Evolutionary conservation across 192 early-diverging fungal genomes (phyloP), one percentile per base, ranked within the genome.

Genomic region (Mortierella antarctica): DNA sequence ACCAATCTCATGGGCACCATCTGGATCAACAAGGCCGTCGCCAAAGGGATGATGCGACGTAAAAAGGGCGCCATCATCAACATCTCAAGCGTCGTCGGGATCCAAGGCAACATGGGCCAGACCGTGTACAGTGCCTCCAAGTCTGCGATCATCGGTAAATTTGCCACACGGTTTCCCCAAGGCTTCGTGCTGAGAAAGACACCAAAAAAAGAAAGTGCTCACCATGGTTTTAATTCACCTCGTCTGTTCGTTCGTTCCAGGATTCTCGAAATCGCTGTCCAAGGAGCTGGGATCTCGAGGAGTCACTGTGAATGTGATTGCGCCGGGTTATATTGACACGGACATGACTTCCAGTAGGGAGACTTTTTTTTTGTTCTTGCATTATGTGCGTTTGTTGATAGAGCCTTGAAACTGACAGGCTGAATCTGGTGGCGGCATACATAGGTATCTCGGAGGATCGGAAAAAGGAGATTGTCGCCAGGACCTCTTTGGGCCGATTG

Each of bases 251-350:
- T 47, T 20, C 59, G 17, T 45, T 42, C 39, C 57, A 92, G 92
- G 94, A 23, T 96, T 95, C 73, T 93, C 96, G 20, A 92, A 94
- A 62, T 88, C 94, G 6, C 82, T 96, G 18, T 93, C 96, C 9
- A 91, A 88, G 73, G 96, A 97, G 70, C 72, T 95, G 5, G 95
- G 91, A 2, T 86, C 89, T 13, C 74, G 84, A 2, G 86, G 88
- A 14, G 86, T 97, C 14, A 82, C 93, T 20, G 95, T 93, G 9
- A 96, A 95, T 85, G 87, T 88, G 7, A 89, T 97, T 77, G 92
- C 94, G 11, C 96, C 96, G 47, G 96, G 96, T 49, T 96, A 92
- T 72, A 93, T 96, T 50, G 89, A 89, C 8, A 96, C 96, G 1
- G 89, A 94, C 51, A 93, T 95, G 91, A 94, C 89, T 14, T 57